phyloP scores from a whole-genome alignment of 257 asterid species.

The Euphrasia confusa region DNA sequence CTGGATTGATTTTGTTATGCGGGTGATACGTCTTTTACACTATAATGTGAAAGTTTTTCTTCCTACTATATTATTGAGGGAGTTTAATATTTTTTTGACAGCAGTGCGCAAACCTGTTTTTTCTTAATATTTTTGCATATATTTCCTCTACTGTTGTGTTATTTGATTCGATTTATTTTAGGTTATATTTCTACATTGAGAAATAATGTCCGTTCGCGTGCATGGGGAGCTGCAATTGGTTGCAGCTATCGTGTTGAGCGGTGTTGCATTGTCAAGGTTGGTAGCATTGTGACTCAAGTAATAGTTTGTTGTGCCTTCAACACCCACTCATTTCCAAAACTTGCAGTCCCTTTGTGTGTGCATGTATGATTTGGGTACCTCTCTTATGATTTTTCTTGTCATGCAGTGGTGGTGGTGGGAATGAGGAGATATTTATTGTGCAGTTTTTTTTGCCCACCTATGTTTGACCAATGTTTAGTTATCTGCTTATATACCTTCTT shows the following conservation, averaged over 20 bases:
- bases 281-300: conserved; percentile 25
- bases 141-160: conserved; percentile 10
- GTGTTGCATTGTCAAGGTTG: conserved; percentile 84
- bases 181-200: conserved; percentile 90
- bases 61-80: conserved; percentile 13
- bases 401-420: neutral
- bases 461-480: conserved; percentile 6
- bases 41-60: conserved; percentile 20
- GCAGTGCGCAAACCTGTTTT: conserved; percentile 11
- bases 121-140: conserved; percentile 1
- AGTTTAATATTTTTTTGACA: conserved; percentile 12
- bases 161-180: conserved; percentile 21
- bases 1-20: conserved; percentile 1
- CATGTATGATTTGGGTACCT: neutral
- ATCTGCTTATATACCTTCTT: conserved; percentile 7
- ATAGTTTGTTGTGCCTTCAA: conserved; percentile 15
- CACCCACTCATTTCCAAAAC: neutral
- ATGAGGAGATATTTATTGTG: conserved; percentile 18
- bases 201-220: conserved; percentile 94
- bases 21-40: conserved; percentile 11
- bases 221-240: conserved; percentile 95
- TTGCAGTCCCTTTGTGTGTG: conserved; percentile 6
- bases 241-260: conserved; percentile 92
- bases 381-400: neutral
- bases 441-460: conserved; percentile 11